These are phyloP conservation scores for Exophiala dermatitidis DNA, from an alignment of 2,329 filamentous ascomycete genomes.

Conservation along the genomic window DNA sequence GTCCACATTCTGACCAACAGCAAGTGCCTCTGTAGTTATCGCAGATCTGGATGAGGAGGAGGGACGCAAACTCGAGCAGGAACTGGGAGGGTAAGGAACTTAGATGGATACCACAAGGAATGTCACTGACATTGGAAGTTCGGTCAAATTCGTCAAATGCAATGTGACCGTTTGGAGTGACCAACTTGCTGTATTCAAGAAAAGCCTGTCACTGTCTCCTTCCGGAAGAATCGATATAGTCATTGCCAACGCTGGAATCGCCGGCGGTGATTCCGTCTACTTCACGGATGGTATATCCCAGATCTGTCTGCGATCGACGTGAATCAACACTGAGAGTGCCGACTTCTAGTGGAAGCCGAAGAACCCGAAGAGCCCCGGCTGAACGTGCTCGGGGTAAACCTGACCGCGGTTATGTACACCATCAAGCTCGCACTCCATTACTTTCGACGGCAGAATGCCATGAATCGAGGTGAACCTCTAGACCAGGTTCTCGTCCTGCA, in stretches of 20 bases:
- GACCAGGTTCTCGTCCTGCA: slow-evolving; percentile 31
- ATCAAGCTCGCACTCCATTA: slow-evolving; percentile 30
- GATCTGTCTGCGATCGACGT: slow-evolving; percentile 10
- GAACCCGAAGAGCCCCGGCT: slow-evolving; percentile 31
- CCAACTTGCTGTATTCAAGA: slow-evolving; percentile 57
- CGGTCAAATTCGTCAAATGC: slow-evolving; percentile 32
- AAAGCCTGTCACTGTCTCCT: slow-evolving; percentile 48
- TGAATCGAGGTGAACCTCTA: slow-evolving; percentile 24
- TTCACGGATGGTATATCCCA: slow-evolving; percentile 19
- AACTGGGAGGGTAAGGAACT: slow-evolving; percentile 11
- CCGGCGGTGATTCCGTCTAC: slow-evolving; percentile 34
- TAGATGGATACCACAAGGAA: neutral
- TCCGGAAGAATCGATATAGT: slow-evolving; percentile 55
- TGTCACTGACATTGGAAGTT: neutral
- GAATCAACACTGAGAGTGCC: slow-evolving; percentile 30
- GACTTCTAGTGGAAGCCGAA: slow-evolving; percentile 21
- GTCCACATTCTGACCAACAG: neutral
- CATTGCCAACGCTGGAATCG: slow-evolving; percentile 60
- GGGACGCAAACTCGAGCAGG: slow-evolving; percentile 30
- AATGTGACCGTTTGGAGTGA: slow-evolving; percentile 60
- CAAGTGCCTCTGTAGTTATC: slow-evolving; percentile 26
- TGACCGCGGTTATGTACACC: slow-evolving; percentile 22
- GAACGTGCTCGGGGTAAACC: slow-evolving; percentile 30
- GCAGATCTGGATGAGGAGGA: slow-evolving; percentile 36
- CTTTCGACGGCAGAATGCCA: slow-evolving; percentile 29